Percentiles rank a stretch among this genome's conserved stretches.
Evolutionary conservation across 768 basidiomycete genomes (phyloP).

Genomic region (Wakefieldia striispora): DNA sequence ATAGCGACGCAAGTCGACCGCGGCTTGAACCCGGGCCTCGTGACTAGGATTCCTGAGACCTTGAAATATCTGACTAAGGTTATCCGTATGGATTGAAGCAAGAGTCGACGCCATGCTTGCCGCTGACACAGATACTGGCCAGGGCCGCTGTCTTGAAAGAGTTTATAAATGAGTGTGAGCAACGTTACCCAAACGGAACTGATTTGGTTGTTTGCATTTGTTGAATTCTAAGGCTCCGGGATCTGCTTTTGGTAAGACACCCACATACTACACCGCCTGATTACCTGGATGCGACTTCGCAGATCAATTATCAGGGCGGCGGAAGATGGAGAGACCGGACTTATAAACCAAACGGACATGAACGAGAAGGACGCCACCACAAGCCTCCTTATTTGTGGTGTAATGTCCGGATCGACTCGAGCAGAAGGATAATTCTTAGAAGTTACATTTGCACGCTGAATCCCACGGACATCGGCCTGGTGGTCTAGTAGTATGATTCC

Average conservation of each 20-base stretch:
- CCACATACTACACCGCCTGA: too few relatives aligned
- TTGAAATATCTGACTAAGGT: slow-evolving; percentile 64
- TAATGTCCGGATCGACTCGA: background rate
- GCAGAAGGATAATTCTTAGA: background rate
- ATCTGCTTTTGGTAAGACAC: slow-evolving; percentile 11
- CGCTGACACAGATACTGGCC: slow-evolving; percentile 7
- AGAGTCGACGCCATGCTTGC: slow-evolving; percentile 60
- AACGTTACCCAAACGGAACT: slow-evolving; percentile 1
- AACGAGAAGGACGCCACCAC: background rate
- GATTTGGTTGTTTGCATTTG: slow-evolving; percentile 28
- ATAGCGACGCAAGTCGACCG: slow-evolving; percentile 71
- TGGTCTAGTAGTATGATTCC: slow-evolving; percentile 69
- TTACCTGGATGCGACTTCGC: background rate
- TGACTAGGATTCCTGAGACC: slow-evolving; percentile 61
- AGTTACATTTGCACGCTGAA: background rate
- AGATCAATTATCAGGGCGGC: background rate
- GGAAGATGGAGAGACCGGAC: background rate
- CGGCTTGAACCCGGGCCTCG: slow-evolving; percentile 66
- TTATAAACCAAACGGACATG: background rate
- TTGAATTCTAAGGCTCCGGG: slow-evolving; percentile 24
- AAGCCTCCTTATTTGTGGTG: background rate
- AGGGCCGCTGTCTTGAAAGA: background rate
- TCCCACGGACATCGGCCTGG: slow-evolving; percentile 38
- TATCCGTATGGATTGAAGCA: slow-evolving; percentile 57
- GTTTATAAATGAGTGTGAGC: slow-evolving; percentile 6